phyloP scores from a whole-genome alignment of 2,329 filamentous ascomycete species.

The Arthrinium puccinioides region DNA sequence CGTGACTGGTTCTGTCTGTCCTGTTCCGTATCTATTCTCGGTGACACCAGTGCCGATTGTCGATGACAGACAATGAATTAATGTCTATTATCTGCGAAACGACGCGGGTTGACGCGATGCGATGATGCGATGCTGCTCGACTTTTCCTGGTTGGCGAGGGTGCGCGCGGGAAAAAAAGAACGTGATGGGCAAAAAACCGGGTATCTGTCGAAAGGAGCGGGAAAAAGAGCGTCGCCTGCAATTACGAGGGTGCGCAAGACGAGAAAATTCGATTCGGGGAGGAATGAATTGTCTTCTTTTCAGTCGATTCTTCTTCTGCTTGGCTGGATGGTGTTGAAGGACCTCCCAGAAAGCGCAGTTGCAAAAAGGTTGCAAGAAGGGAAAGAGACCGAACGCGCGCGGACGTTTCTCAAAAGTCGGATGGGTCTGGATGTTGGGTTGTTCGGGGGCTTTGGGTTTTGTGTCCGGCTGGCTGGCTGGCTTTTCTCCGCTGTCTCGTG shows the following conservation, averaged over 20 bases:
- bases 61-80: neutral
- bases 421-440: slow-evolving; percentile 1
- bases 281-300: neutral
- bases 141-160: neutral
- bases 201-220: slow-evolving; percentile 2
- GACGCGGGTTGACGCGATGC: neutral
- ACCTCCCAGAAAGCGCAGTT: neutral
- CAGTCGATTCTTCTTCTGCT: neutral
- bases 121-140: neutral
- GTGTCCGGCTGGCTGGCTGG: no score
- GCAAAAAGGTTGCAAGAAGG: neutral
- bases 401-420: slow-evolving; percentile 1
- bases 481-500: slow-evolving; percentile 2
- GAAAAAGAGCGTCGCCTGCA: slow-evolving; percentile 1
- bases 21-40: neutral
- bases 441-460: no score
- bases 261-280: neutral
- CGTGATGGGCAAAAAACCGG: slow-evolving; percentile 2
- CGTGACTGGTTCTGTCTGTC: neutral
- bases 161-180: slow-evolving; percentile 2
- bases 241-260: slow-evolving; percentile 1
- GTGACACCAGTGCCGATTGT: slow-evolving; percentile 1
- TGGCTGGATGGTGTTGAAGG: neutral
- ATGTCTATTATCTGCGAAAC: slow-evolving; percentile 2
- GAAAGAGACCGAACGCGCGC: neutral